Evolutionary conservation across 306 rosid genomes (phyloP), one percentile per base, ranked within the genome.

Genomic region (Dicorynia guianensis): DNA sequence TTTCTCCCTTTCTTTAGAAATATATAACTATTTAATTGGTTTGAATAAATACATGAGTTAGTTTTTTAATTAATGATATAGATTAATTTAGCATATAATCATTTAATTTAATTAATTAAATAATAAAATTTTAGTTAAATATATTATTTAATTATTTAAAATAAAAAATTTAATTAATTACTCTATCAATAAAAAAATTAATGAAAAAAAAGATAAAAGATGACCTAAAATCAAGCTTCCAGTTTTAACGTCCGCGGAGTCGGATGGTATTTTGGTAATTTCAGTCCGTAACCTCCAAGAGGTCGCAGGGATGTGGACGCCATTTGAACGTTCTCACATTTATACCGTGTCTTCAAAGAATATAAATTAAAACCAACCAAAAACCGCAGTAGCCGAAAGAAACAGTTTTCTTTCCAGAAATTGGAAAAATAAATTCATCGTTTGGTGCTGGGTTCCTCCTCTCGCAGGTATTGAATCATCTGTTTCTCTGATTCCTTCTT

Each of bases 391-490:
- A 15, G 33, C 44, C 9, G 10, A 48, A 43, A 36, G 59, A 74
- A 83, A 63, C 84, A 54, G 2, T 25, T 25, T 25, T 25, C 2
- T 73, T 61, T 77, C 54, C 77, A 19, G 65, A 39, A 48, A 53
- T 53, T 30, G 19, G 18, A 49, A 68, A 65, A 71, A 53, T 56
- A 46, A 34, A 49, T 62, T 70, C 80, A 49, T 79, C 80, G 49
- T 78, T 69, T 77, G 50, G 33, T 63, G 35, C 49, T 68, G 43
- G 60, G 68, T 63, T 79, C 86, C 76, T 83, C 82, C 83, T 76
- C 79, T 62, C 66, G 9, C 86, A 84, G 87, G 91, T 82, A 81
- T 71, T 59, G 18, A 48, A 43, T 8, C 33, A 67, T 67, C 76
- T 76, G 34, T 36, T 67, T 49, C 34, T 39, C 30, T 44, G 50